These are phyloP conservation scores for Westerdykella aurantiaca DNA, from an alignment of 2,329 filamentous ascomycete species.

Conservation along the genomic window DNA sequence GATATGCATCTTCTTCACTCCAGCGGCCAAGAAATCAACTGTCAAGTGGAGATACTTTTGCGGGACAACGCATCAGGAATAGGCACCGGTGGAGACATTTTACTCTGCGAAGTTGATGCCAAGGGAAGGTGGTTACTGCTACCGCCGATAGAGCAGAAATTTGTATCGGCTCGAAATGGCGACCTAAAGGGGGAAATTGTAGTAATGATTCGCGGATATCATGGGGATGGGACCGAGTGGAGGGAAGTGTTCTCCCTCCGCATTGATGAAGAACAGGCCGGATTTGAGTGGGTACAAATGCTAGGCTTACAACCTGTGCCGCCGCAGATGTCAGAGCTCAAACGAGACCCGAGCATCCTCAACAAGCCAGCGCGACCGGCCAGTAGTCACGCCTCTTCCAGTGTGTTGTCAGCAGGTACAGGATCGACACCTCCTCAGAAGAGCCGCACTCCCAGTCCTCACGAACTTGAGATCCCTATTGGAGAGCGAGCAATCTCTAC, in stretches of 20 bases:
- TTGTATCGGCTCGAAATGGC: constrained; percentile 74
- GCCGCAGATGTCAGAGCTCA: constrained; percentile 48
- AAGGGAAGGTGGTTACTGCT: constrained; percentile 80
- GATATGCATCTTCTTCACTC: constrained; percentile 80
- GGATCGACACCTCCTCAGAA: constrained; percentile 31
- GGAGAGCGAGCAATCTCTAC: constrained; percentile 50
- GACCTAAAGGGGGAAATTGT: constrained; percentile 68
- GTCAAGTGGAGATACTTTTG: constrained; percentile 79
- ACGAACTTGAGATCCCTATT: constrained; percentile 56
- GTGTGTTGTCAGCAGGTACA: constrained; percentile 41
- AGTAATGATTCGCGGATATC: constrained; percentile 75
- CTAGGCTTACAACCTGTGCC: constrained; percentile 62
- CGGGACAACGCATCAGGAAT: constrained; percentile 69
- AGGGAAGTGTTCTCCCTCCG: constrained; percentile 75
- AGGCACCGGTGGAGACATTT: constrained; percentile 70
- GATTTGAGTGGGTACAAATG: constrained; percentile 81
- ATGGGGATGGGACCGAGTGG: constrained; percentile 62
- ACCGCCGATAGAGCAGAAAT: constrained; percentile 69
- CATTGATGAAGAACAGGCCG: constrained; percentile 69
- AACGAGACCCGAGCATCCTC: constrained; percentile 49
- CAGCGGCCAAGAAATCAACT: constrained; percentile 82
- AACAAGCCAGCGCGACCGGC: constrained; percentile 34
- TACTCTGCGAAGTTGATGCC: constrained; percentile 84
- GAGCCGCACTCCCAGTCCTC: constrained; percentile 44
- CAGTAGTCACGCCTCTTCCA: constrained; percentile 51